Evolutionary conservation across 768 basidiomycete genomes (phyloP).

Genomic region (Multifurca ochricompacta): DNA sequence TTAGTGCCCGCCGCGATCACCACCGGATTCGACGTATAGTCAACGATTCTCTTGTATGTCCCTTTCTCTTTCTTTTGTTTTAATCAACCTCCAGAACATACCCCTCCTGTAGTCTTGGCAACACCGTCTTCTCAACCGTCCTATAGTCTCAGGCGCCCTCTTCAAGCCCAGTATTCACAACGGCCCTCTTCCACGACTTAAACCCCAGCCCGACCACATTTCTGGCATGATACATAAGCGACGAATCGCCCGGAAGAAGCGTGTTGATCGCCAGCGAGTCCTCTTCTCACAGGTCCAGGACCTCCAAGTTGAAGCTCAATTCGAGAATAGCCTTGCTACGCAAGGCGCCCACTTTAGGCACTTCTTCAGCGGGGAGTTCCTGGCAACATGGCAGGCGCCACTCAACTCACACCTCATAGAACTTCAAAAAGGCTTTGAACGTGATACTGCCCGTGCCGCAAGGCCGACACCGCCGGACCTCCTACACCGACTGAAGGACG

Average conservation of each 20-base stretch:
- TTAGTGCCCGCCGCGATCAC: conserved; percentile 44
- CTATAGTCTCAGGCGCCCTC: conserved; percentile 64
- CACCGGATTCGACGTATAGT: conserved; percentile 40
- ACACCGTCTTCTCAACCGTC: conserved; percentile 43
- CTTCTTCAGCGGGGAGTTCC: conserved; percentile 22
- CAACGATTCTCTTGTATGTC: conserved; percentile 45
- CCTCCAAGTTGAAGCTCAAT: conserved; percentile 31
- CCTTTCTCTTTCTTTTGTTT: background rate
- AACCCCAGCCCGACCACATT: conserved; percentile 69
- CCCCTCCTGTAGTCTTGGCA: conserved; percentile 46
- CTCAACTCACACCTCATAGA: conserved; percentile 27
- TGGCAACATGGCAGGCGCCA: conserved; percentile 30
- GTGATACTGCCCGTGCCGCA: conserved; percentile 36
- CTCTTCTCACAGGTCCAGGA: conserved; percentile 31
- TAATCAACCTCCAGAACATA: background rate
- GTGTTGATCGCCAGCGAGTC: conserved; percentile 32
- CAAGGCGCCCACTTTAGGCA: conserved; percentile 7
- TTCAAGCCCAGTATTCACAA: conserved; percentile 59
- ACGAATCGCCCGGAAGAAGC: conserved; percentile 35
- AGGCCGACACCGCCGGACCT: conserved; percentile 43
- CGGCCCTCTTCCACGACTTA: conserved; percentile 68
- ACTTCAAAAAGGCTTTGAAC: conserved; percentile 31
- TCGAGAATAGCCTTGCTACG: conserved; percentile 29
- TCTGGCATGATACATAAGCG: conserved; percentile 59
- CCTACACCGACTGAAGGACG: conserved; percentile 41